A percentile compares a stretch with the other conserved stretches of the same genome.
Conservation (phyloP, 1,139 yeast species). For the Saccharomycopsis crataegensis region DNA sequence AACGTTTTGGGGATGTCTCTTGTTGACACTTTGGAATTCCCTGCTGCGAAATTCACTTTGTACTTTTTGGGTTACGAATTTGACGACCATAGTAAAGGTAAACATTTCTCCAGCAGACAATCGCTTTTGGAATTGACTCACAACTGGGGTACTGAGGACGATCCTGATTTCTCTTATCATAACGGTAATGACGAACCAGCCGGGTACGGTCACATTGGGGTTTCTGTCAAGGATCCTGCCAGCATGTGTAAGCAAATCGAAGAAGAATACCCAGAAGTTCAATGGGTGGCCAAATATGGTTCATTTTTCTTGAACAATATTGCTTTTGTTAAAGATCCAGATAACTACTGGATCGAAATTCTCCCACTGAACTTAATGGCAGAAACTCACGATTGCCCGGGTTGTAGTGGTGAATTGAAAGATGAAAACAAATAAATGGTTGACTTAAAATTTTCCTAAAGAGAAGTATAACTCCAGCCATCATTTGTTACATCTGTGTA, state of each 20-base stretch:
- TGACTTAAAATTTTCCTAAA: too few species aligned
- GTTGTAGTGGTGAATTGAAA: constrained; percentile 14
- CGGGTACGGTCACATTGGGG: constrained; percentile 84
- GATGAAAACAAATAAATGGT: neutral
- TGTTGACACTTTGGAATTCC: constrained; percentile 46
- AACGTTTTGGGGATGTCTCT: constrained; percentile 77
- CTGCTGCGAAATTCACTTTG: constrained; percentile 70
- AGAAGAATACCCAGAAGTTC: constrained; percentile 34
- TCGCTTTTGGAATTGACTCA: constrained; percentile 83
- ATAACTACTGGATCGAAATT: constrained; percentile 78
- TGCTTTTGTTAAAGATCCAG: constrained; percentile 86
- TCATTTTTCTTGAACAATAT: constrained; percentile 51
- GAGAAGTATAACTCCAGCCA: neutral
- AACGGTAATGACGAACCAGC: constrained; percentile 73
- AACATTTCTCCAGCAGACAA: constrained; percentile 32
- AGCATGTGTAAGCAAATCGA: constrained; percentile 47
- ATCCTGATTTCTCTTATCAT: constrained; percentile 67
- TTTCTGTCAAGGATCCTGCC: constrained; percentile 62
- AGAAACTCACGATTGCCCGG: constrained; percentile 10
- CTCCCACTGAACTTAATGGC: constrained; percentile 31
- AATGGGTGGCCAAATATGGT: constrained; percentile 50
- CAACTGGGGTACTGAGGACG: constrained; percentile 90
- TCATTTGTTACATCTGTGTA: too few species aligned
- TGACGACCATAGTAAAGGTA: constrained; percentile 28
- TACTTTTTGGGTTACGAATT: constrained; percentile 75